phyloP scores from a whole-genome alignment of 371 early-diverging fungal genomes.

The Circinella minor region DNA sequence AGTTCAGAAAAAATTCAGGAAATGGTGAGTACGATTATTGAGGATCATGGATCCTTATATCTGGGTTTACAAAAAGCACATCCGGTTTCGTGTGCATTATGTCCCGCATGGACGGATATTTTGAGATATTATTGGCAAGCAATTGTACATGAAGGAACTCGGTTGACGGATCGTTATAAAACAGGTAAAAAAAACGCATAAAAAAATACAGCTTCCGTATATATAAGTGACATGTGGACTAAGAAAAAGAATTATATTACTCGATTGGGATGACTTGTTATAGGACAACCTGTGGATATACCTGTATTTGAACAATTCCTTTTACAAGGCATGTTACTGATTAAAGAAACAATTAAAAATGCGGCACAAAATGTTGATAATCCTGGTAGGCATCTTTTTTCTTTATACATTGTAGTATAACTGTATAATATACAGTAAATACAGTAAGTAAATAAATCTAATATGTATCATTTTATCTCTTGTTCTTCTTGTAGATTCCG shows the following conservation, averaged over 20 bases:
- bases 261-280: too few relatives aligned
- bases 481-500: constrained; percentile 18
- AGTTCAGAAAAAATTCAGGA: constrained; percentile 5
- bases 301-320: constrained; percentile 38
- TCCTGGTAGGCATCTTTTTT: constrained; percentile 21
- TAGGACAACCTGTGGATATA: constrained; percentile 11
- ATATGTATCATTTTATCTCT: not conserved
- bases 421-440: not conserved
- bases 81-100: constrained; percentile 72
- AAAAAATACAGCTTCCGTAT: not conserved
- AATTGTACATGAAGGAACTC: constrained; percentile 33
- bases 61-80: constrained; percentile 73
- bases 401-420: too few relatives aligned
- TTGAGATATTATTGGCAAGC: constrained; percentile 79
- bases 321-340: constrained; percentile 72
- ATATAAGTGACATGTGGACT: too few relatives aligned
- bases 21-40: constrained; percentile 55
- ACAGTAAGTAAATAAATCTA: not conserved
- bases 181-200: constrained; percentile 14
- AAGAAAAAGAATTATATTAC: too few relatives aligned
- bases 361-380: constrained; percentile 47
- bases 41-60: constrained; percentile 86
- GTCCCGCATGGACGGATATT: constrained; percentile 68
- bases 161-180: constrained; percentile 25
- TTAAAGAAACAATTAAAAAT: constrained; percentile 74